Evolutionary conservation across 805 yeast species (phyloP).

Genomic region (Candida yuanshanica): DNA sequence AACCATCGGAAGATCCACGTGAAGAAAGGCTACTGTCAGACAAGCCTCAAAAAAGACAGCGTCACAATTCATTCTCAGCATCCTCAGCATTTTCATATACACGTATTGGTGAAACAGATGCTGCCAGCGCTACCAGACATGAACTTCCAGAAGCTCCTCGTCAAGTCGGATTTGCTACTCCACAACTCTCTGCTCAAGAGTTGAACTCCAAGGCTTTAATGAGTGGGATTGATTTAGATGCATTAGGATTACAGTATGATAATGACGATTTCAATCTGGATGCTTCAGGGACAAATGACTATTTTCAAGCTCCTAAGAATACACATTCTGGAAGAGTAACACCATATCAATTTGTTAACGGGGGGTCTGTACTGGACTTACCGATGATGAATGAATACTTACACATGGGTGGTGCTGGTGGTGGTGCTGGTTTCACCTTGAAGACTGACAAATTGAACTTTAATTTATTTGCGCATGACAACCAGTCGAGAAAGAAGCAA

Average conservation of each 20-base stretch:
- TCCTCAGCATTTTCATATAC: slow-evolving; percentile 33
- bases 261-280: slow-evolving; percentile 17
- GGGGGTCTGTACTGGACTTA: slow-evolving; percentile 25
- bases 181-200: slow-evolving; percentile 56
- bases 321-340: slow-evolving; percentile 6
- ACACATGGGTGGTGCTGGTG: slow-evolving; percentile 35
- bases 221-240: slow-evolving; percentile 33
- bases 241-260: slow-evolving; percentile 30
- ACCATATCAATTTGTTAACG: slow-evolving; percentile 19
- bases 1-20: slow-evolving; percentile 2
- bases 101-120: slow-evolving; percentile 7
- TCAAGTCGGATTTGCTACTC: slow-evolving; percentile 78
- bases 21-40: background rate
- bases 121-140: slow-evolving; percentile 1
- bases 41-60: slow-evolving; percentile 22
- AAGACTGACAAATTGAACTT: slow-evolving; percentile 10
- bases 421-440: slow-evolving; percentile 34
- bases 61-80: slow-evolving; percentile 42
- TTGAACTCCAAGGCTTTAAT: slow-evolving; percentile 27
- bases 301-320: slow-evolving; percentile 4
- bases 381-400: slow-evolving; percentile 35
- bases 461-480: slow-evolving; percentile 15
- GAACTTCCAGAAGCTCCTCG: slow-evolving; percentile 44
- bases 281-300: slow-evolving; percentile 9
- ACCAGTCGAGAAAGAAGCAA: background rate